Evolutionary conservation across 2,329 filamentous ascomycete species (phyloP), one percentile per base, ranked within the genome.

Genomic region (Metarhizium album): DNA sequence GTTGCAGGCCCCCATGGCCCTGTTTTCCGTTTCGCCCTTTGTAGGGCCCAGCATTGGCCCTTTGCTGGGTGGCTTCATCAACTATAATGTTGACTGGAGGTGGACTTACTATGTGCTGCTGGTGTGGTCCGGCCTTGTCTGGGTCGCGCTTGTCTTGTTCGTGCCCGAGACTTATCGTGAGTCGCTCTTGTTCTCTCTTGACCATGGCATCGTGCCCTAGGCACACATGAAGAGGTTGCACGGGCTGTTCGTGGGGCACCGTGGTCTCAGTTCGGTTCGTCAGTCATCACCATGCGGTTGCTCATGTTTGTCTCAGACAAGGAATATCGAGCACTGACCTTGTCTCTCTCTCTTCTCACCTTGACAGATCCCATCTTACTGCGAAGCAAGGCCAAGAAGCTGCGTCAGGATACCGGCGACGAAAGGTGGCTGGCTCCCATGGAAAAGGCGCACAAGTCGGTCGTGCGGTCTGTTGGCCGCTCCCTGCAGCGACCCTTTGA

Each of bases 121-220:
- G 47, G 94, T 95, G 47, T 95, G 88, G 89, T 76, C 82, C 2
- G 79, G 74, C n/a, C 67, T 73, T 7, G 68, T 89, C 59, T 74
- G 88, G 47, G 62, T 75, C 11, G 70, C 80, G 53, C 83, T 95
- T 48, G 62, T 83, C 33, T 63, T 88, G 33, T 73, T 90, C 42
- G 88, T 95, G 2, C 90, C 90, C 4, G 90, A 96, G 70, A 96
- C 90, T 1, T 95, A 93, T 64, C 87, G 75, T 78, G 58, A 61
- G 73, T 70, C n/a, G 13, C 18, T 20, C 35, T 20, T 23, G 27
- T 24, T 22, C 14, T 20, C 22, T 3, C n/a, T 20, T 46, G 33
- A 13, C 13, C 27, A 29, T 29, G 11, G 7, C 27, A 8, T 9
- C 11, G 5, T 8, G 11, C 27, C 11, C 27, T 29, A 9, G 4